Percentiles rank a stretch among this genome's conserved stretches.
Evolutionary conservation across 495 filamentous ascomycete species (phyloP).

Genomic region (Cercophora samala): DNA sequence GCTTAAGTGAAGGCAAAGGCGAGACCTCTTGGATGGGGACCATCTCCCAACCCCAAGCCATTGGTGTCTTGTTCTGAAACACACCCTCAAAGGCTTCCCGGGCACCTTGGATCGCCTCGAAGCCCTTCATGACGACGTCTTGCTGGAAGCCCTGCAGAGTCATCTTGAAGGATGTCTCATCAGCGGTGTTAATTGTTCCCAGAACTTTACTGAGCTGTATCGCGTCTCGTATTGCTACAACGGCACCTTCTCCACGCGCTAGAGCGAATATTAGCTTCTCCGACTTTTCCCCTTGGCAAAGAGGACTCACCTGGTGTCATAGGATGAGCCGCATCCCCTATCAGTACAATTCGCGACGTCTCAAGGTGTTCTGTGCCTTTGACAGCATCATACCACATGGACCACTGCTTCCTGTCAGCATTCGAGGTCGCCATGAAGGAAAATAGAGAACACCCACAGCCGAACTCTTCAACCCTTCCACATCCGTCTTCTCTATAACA

Average conservation of each 20-base stretch:
- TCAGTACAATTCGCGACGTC: constrained; percentile 45
- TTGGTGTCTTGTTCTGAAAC: background rate
- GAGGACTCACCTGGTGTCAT: constrained; percentile 55
- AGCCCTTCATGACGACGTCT: constrained; percentile 17
- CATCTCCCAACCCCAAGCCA: constrained; percentile 21
- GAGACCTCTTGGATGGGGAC: constrained; percentile 5
- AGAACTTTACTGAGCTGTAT: constrained; percentile 24
- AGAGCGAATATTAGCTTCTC: background rate
- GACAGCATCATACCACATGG: constrained; percentile 23
- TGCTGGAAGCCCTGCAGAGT: constrained; percentile 25
- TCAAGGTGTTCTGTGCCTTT: constrained; percentile 14
- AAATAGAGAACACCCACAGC: constrained; percentile 3
- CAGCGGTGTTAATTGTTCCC: constrained; percentile 15
- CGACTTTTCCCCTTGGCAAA: background rate
- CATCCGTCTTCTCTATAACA: constrained; percentile 22
- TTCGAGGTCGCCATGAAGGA: background rate
- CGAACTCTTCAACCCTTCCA: constrained; percentile 15
- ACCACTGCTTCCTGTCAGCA: background rate
- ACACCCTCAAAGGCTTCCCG: constrained; percentile 7
- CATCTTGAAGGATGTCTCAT: background rate
- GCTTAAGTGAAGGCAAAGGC: constrained; percentile 8
- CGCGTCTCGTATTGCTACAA: constrained; percentile 34
- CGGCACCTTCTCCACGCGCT: constrained; percentile 38
- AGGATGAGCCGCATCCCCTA: constrained; percentile 58
- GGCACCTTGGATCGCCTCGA: constrained; percentile 14